A percentile compares a stretch with the other conserved stretches of the same genome.
These are phyloP conservation scores for Rhizophora mangle DNA, from an alignment of 345 rosid species.

Conservation along the genomic window DNA sequence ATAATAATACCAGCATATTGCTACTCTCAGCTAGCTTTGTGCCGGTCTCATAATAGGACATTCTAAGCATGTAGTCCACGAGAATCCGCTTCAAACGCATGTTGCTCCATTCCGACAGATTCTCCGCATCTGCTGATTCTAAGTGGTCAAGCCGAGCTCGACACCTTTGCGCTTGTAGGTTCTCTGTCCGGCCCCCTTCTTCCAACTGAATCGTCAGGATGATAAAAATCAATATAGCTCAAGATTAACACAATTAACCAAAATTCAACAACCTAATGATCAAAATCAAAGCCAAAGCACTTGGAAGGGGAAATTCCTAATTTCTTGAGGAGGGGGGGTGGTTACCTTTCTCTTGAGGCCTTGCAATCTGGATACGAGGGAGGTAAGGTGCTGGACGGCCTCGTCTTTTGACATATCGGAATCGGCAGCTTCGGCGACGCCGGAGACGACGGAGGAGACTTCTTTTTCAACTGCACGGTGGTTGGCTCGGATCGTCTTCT, in stretches of 20 bases:
- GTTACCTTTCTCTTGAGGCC: constrained; percentile 91
- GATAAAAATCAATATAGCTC: background rate
- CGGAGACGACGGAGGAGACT: constrained; percentile 59
- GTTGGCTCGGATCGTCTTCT: constrained; percentile 85
- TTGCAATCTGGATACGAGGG: constrained; percentile 86
- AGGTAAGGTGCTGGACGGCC: constrained; percentile 66
- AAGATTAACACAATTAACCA: too few species aligned
- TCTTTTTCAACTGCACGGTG: constrained; percentile 84
- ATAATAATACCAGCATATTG: constrained; percentile 54
- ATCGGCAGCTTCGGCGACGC: constrained; percentile 56
- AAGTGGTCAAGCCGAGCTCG: constrained; percentile 87
- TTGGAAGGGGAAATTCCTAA: background rate
- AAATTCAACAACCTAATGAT: too few species aligned
- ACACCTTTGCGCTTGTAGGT: constrained; percentile 79
- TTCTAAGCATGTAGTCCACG: constrained; percentile 89
- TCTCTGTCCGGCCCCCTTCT: constrained; percentile 74
- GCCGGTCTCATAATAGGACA: constrained; percentile 84
- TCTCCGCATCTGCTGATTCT: constrained; percentile 72
- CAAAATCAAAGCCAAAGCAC: too few species aligned
- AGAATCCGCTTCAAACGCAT: constrained; percentile 75
- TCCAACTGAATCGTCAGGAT: constrained; percentile 53
- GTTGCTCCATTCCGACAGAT: constrained; percentile 69
- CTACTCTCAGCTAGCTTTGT: constrained; percentile 67
- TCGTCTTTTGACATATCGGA: constrained; percentile 56
- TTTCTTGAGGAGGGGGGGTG: too few species aligned